Percentiles rank a stretch among this genome's conserved stretches.
Conservation (phyloP, 805 yeast species). For the Pichia sporocuriosa region DNA sequence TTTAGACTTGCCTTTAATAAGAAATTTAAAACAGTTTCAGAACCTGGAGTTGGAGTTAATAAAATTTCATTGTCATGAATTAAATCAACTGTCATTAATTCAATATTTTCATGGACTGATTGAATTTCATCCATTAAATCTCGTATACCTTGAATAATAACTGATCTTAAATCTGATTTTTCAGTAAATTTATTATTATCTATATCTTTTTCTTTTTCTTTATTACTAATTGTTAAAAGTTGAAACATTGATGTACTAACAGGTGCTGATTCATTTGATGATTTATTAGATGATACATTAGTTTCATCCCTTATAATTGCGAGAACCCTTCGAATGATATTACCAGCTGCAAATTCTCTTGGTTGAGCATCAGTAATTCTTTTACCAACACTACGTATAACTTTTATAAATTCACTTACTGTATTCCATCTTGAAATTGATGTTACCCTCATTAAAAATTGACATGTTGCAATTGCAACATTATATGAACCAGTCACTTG, state of each 20-base stretch:
- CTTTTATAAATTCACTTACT: slow-evolving; percentile 61
- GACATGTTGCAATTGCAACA: slow-evolving; percentile 84
- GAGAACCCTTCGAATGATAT: slow-evolving; percentile 81
- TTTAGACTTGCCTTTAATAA: slow-evolving; percentile 79
- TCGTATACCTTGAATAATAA: slow-evolving; percentile 85
- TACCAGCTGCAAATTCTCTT: slow-evolving; percentile 81
- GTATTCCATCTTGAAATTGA: slow-evolving; percentile 86
- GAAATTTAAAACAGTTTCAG: slow-evolving; percentile 82
- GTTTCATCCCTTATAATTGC: slow-evolving; percentile 84
- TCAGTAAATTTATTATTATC: slow-evolving; percentile 19
- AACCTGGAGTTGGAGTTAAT: slow-evolving; percentile 91
- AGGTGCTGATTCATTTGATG: slow-evolving; percentile 32
- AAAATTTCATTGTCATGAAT: slow-evolving; percentile 86
- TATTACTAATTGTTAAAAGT: slow-evolving; percentile 41
- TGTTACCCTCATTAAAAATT: slow-evolving; percentile 76
- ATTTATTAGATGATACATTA: slow-evolving; percentile 34
- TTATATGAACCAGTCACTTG: slow-evolving; percentile 75
- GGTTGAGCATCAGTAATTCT: slow-evolving; percentile 77
- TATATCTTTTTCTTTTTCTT: slow-evolving; percentile 12
- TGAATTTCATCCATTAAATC: slow-evolving; percentile 88
- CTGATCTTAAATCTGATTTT: slow-evolving; percentile 64
- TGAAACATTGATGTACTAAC: slow-evolving; percentile 84
- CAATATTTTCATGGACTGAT: slow-evolving; percentile 84
- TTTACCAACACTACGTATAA: slow-evolving; percentile 69
- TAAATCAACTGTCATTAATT: slow-evolving; percentile 83